Conservation (phyloP, 768 basidiomycete species). For the Termitomyces sp. region DNA sequence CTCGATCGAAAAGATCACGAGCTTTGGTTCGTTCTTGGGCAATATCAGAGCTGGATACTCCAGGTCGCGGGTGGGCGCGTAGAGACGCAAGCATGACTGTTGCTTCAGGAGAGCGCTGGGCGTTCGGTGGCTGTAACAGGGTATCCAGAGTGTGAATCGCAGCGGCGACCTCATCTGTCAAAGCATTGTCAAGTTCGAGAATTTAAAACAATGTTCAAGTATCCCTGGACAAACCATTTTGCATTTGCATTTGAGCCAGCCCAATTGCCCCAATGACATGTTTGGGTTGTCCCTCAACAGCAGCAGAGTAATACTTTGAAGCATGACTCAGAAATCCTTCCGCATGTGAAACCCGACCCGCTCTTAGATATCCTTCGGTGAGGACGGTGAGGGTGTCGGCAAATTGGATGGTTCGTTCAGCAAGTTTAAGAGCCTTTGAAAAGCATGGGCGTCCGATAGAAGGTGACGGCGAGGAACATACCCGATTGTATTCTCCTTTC, state of each 20-base stretch:
- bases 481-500: constrained; percentile 60
- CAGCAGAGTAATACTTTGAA: constrained; percentile 60
- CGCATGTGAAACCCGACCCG: constrained; percentile 76
- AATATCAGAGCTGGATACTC: constrained; percentile 68
- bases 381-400: constrained; percentile 83
- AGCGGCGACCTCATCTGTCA: constrained; percentile 70
- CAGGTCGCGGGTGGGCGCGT: constrained; percentile 76
- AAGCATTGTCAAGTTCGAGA: background rate
- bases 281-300: constrained; percentile 65
- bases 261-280: constrained; percentile 79
- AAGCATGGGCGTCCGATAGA: background rate
- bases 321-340: constrained; percentile 62
- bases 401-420: constrained; percentile 91
- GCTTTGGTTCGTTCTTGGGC: constrained; percentile 67
- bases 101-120: constrained; percentile 73
- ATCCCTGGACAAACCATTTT: constrained; percentile 48
- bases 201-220: background rate
- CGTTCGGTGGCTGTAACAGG: constrained; percentile 59
- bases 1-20: constrained; percentile 76
- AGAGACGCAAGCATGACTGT: constrained; percentile 86
- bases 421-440: constrained; percentile 78
- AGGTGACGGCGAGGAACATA: constrained; percentile 19
- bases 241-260: constrained; percentile 81
- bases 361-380: constrained; percentile 80
- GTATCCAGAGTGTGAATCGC: constrained; percentile 84